These are phyloP conservation scores for Oryza meridionalis DNA, from an alignment of 176 grass and related monocot species.

Conservation along the genomic window DNA sequence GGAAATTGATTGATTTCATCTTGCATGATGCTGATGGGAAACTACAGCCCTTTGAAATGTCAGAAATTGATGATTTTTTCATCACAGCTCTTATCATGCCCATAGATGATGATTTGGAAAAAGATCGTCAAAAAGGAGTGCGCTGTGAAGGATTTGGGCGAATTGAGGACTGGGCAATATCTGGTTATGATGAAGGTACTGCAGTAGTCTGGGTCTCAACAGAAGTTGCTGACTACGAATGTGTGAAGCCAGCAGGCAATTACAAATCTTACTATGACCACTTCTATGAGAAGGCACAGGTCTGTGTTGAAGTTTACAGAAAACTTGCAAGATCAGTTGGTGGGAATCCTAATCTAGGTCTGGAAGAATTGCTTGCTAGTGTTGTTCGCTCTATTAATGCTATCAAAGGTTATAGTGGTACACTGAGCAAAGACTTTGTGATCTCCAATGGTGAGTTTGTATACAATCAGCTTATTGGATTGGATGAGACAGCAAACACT, in stretches of 20 bases:
- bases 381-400: constrained; percentile 87
- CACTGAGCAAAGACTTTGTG: constrained; percentile 84
- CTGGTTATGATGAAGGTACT: constrained; percentile 97
- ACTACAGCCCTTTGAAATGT: constrained; percentile 96
- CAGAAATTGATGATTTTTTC: constrained; percentile 90
- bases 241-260: constrained; percentile 82
- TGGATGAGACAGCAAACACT: constrained; percentile 63
- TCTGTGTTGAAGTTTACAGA: constrained; percentile 93
- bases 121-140: constrained; percentile 84
- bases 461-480: constrained; percentile 86
- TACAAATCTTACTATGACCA: constrained; percentile 90
- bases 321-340: constrained; percentile 78
- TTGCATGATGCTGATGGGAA: constrained; percentile 91
- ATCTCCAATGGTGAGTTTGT: constrained; percentile 88
- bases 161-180: constrained; percentile 93
- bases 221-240: constrained; percentile 96
- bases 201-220: constrained; percentile 90
- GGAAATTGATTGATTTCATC: constrained; percentile 88
- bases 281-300: constrained; percentile 89
- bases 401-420: constrained; percentile 64
- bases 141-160: constrained; percentile 96
- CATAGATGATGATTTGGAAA: constrained; percentile 84
- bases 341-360: constrained; percentile 75
- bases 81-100: constrained; percentile 96
- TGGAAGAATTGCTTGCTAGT: constrained; percentile 92